Conservation (phyloP, 176 grass and related monocot species). For the Musa acuminata region DNA sequence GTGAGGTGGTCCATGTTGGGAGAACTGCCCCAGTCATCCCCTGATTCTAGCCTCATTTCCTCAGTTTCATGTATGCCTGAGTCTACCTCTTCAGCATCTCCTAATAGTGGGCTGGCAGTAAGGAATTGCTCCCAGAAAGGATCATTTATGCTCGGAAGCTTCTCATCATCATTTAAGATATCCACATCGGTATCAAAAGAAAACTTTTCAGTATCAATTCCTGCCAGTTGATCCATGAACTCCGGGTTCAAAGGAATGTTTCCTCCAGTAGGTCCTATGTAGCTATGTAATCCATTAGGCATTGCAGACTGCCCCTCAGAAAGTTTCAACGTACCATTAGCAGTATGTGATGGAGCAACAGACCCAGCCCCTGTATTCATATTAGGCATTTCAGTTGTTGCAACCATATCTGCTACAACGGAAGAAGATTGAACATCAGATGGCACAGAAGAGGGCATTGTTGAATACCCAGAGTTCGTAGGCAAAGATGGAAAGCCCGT, state of each 20-base stretch:
- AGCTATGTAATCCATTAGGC: not conserved
- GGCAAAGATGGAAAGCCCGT: slow-evolving; percentile 34
- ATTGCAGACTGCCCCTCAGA: not conserved
- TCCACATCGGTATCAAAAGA: slow-evolving; percentile 4
- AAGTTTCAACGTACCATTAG: not conserved
- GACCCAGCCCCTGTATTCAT: slow-evolving; percentile 29
- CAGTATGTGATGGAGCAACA: not conserved
- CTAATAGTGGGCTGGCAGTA: slow-evolving; percentile 36
- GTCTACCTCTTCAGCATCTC: slow-evolving; percentile 59
- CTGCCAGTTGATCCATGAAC: slow-evolving; percentile 16
- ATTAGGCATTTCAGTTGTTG: slow-evolving; percentile 26
- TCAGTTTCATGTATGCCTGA: slow-evolving; percentile 29
- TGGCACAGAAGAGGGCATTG: slow-evolving; percentile 42
- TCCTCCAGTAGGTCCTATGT: not conserved
- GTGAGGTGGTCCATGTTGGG: slow-evolving; percentile 57
- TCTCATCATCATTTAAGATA: slow-evolving; percentile 12
- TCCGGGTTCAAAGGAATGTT: slow-evolving; percentile 22
- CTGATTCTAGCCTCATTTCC: not conserved
- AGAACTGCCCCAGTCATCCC: not conserved
- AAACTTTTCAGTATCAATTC: not conserved
- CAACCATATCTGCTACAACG: slow-evolving; percentile 15
- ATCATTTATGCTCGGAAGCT: slow-evolving; percentile 75
- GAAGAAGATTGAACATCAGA: slow-evolving; percentile 48
- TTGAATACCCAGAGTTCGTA: slow-evolving; percentile 48
- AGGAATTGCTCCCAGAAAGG: slow-evolving; percentile 96